Evolutionary conservation across 306 rosid species (phyloP).

Genomic region (Rubus parviflorus): DNA sequence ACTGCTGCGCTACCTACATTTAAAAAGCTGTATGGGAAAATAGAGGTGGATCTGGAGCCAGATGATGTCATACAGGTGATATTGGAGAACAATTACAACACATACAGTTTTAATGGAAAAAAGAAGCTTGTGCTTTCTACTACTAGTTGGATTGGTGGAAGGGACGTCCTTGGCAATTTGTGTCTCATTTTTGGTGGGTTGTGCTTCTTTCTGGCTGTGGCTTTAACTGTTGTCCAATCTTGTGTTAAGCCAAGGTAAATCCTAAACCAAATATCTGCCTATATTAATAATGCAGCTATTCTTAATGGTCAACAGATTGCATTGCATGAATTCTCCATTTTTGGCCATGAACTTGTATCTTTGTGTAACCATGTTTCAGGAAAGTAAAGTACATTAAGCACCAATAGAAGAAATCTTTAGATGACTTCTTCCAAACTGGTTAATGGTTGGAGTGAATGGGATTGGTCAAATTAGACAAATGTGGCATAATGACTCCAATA

Average conservation of each 20-base stretch:
- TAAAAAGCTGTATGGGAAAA: conserved; percentile 69
- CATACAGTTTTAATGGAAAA: conserved; percentile 65
- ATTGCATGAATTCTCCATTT: not conserved
- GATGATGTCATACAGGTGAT: conserved; percentile 39
- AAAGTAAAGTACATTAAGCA: not conserved
- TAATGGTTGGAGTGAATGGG: not conserved
- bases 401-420: not conserved
- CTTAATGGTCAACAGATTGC: not conserved
- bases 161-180: conserved; percentile 70
- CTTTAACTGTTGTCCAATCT: conserved; percentile 62
- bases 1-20: conserved; percentile 81
- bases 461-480: not conserved
- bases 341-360: not conserved
- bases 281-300: not conserved
- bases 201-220: conserved; percentile 76
- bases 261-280: conserved; percentile 8
- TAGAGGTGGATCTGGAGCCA: conserved; percentile 52
- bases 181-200: conserved; percentile 76
- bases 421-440: not conserved
- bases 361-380: not conserved
- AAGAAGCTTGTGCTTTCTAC: conserved; percentile 73
- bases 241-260: conserved; percentile 81
- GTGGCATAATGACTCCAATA: no score
- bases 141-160: conserved; percentile 76
- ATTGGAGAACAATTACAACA: conserved; percentile 53